phyloP scores from a whole-genome alignment of 1,284 basidiomycete genomes.

The Phellinidium pouzarii region DNA sequence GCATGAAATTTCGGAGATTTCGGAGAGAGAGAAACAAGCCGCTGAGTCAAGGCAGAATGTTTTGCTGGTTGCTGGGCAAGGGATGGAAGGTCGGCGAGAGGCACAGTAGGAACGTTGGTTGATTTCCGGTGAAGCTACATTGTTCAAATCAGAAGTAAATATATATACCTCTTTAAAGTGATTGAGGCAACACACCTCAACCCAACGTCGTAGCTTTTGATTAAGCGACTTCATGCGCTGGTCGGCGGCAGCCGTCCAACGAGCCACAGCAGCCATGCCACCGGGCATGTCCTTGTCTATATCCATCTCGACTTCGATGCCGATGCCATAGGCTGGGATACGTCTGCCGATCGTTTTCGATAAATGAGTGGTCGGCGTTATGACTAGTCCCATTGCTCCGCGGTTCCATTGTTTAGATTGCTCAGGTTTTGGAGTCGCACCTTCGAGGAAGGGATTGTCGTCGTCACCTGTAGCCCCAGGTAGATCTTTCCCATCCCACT shows the following conservation, averaged over 20 bases:
- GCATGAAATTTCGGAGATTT: constrained; percentile 32
- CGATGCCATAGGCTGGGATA: constrained; percentile 72
- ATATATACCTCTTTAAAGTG: background rate
- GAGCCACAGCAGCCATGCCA: constrained; percentile 78
- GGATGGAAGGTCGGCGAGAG: constrained; percentile 57
- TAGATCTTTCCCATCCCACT: constrained; percentile 59
- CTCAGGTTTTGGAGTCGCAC: constrained; percentile 26
- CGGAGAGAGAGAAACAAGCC: constrained; percentile 64
- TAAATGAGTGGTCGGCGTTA: constrained; percentile 65
- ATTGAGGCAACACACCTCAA: constrained; percentile 37
- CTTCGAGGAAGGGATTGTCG: constrained; percentile 65
- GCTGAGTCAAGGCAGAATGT: constrained; percentile 59
- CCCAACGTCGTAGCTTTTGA: constrained; percentile 57
- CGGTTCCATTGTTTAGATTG: constrained; percentile 61
- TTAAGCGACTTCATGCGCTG: constrained; percentile 50
- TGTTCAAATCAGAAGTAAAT: constrained; percentile 18
- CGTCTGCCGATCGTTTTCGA: constrained; percentile 58
- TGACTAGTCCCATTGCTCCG: constrained; percentile 67
- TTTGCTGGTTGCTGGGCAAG: constrained; percentile 42
- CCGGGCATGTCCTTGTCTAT: constrained; percentile 69
- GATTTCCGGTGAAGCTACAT: constrained; percentile 44
- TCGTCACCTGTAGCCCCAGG: constrained; percentile 38
- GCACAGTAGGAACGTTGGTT: constrained; percentile 46
- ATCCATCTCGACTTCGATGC: constrained; percentile 79
- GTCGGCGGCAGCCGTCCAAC: constrained; percentile 69